Evolutionary conservation across 1,284 basidiomycete genomes (phyloP), one percentile per base, ranked within the genome.

Genomic region (Kalmanozyma brasiliensis): DNA sequence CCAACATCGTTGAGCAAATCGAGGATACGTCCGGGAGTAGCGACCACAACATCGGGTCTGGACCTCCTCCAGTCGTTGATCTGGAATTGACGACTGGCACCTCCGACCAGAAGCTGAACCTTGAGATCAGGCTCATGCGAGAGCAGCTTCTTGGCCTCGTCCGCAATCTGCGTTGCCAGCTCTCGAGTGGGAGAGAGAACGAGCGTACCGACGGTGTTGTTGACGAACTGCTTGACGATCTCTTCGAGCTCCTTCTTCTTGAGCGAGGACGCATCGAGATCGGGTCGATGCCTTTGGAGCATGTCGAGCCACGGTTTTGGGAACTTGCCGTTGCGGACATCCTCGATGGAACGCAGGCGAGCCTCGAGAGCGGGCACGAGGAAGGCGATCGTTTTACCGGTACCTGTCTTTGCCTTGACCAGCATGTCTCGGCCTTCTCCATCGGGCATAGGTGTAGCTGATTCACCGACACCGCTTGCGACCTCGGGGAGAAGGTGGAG

Each of bases 161-260:
- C 88, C 13, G 93, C 93, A 70, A 98, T 98, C 83, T 97, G 94
- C 1, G 90, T 90, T 1, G 95, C 95, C 47, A 96, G 85, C 81
- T 98, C 95, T 61, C 96, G 89, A 0, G 95, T 98, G 2, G 96
- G 95, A 33, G 90, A 93, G 80, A 98, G 89, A 79, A 98, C 87
- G 17, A 98, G 86, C 0, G 90, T 85, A 7, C 94, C 93, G 38
- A 89, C 89, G 23, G 80, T 77, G 51, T 77, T 70, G 41, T 77
- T 71, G 33, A 69, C 73, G 30, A 70, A 74, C 29, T 68, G 62
- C 37, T 69, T 49, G 35, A 37, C 46, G 4, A 78, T 41, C 19
- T 42, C 49, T 8, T 55, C 38, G 23, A 73, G 44, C 19, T 62
- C 62, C 22, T 70, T 58, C 43, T 73, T 68, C 35, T 66, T 56